A percentile compares a stretch with the other conserved stretches of the same genome.
phyloP scores from a whole-genome alignment of 768 basidiomycete species.

The Amanita inopinata region DNA sequence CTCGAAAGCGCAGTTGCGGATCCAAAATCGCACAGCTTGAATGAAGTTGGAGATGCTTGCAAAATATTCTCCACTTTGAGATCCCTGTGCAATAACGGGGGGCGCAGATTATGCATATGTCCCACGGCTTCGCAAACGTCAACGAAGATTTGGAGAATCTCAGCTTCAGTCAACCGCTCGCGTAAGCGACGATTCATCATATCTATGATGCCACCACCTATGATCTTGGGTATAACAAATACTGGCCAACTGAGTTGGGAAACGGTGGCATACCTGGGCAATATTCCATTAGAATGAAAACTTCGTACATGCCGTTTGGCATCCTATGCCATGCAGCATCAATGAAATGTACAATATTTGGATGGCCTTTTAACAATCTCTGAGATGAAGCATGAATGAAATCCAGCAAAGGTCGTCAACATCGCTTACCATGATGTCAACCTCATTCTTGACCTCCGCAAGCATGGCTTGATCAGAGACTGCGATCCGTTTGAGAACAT shows the following conservation, averaged over 20 bases:
- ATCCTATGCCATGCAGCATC: slow-evolving; percentile 88
- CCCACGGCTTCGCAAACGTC: slow-evolving; percentile 97
- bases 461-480: slow-evolving; percentile 86
- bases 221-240: not conserved
- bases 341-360: slow-evolving; percentile 92
- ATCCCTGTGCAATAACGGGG: slow-evolving; percentile 90
- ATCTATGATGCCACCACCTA: slow-evolving; percentile 97
- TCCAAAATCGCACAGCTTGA: slow-evolving; percentile 97
- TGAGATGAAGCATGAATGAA: slow-evolving; percentile 29
- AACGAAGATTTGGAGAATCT: slow-evolving; percentile 96
- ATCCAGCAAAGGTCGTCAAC: slow-evolving; percentile 15
- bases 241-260: slow-evolving; percentile 8
- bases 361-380: slow-evolving; percentile 87
- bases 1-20: slow-evolving; percentile 74
- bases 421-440: slow-evolving; percentile 98
- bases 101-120: slow-evolving; percentile 89
- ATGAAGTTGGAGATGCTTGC: slow-evolving; percentile 72
- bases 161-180: slow-evolving; percentile 89
- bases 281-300: slow-evolving; percentile 98
- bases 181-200: slow-evolving; percentile 97
- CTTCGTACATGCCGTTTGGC: slow-evolving; percentile 80
- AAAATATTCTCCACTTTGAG: slow-evolving; percentile 99
- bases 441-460: slow-evolving; percentile 92
- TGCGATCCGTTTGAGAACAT: slow-evolving; percentile 95
- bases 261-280: slow-evolving; percentile 58